Percentiles rank a stretch among this genome's conserved stretches.
Evolutionary conservation across 371 early-diverging fungal genomes (phyloP).

Genomic region (Apophysomyces sp.): DNA sequence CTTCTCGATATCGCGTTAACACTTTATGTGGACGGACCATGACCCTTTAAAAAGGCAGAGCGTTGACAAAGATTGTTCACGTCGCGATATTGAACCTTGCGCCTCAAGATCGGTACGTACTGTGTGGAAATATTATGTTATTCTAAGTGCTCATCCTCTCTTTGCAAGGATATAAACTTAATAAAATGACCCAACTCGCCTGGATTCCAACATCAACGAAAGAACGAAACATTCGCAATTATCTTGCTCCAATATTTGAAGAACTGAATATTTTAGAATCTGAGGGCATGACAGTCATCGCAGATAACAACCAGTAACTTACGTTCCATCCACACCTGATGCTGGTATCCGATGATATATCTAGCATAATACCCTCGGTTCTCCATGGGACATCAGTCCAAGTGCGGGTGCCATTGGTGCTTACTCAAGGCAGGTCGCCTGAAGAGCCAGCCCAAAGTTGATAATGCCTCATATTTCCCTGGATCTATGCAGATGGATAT

Average conservation of each 20-base stretch:
- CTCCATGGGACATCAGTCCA: slow-evolving; percentile 6
- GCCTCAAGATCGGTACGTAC: slow-evolving; percentile 1
- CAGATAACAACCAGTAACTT: not conserved
- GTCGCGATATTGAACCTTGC: slow-evolving; percentile 4
- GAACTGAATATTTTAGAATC: slow-evolving; percentile 1
- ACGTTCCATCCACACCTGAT: slow-evolving; percentile 1
- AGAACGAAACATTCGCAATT: not conserved
- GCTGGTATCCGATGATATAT: slow-evolving; percentile 4
- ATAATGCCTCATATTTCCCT: not conserved
- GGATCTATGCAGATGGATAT: not conserved
- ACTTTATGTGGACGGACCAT: slow-evolving; percentile 5
- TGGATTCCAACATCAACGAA: not conserved
- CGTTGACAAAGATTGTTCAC: slow-evolving; percentile 1
- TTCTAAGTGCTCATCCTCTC: not conserved
- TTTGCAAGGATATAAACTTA: not conserved
- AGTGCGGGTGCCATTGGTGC: slow-evolving; percentile 7
- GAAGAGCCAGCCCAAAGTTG: not conserved
- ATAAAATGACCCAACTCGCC: slow-evolving; percentile 6
- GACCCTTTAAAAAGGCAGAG: not conserved
- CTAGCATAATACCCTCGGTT: not conserved
- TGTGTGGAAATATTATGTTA: not conserved
- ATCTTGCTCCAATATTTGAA: slow-evolving; percentile 5
- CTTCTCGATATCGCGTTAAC: not conserved
- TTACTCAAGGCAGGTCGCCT: not conserved
- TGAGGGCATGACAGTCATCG: not conserved